Base-by-base conservation (phyloP, 495 filamentous ascomycete genomes). In the Elasticomyces elasticus region DNA sequence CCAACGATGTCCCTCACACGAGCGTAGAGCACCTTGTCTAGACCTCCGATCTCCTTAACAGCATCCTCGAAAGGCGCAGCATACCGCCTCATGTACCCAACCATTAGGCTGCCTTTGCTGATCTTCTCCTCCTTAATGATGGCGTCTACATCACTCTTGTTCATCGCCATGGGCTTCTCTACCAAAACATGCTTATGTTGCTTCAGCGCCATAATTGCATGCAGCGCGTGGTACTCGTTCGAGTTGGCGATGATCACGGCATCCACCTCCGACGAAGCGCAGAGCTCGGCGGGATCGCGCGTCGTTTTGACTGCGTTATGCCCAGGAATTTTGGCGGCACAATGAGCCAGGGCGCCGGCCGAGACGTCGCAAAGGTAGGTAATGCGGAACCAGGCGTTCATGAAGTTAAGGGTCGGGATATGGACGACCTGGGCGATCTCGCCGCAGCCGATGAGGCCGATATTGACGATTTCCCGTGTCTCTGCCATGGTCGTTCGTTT, bases 61-160 rank as follows among this genome's bases (percentile, higher is more conserved):
- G 74, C 66, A n/a, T 72, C 67, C 5, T 66, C 62, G 56, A 76
- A 77, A 25, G 69, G 68, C 0, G 76, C 67, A 2, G 79, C 77
- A 55, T 79, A 78, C 41, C 79, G 70, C 17, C 77, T 68, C 58
- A 75, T 76, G 42, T 72, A 77, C 0, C 77, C 75, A 17, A 83
- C 73, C 49, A 83, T 78, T 26, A 82, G 67, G 9, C 54, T 67
- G 61, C 22, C 60, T 53, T 53, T 65, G 46, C 56, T 60, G 17
- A 57, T 55, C 33, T 62, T 54, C 51, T 75, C 70, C 0, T 75
- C 78, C 0, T 66, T 68, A 26, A 71, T 61, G 46, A 79, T 73
- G 13, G 61, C 58, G 10, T 71, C 59, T 0, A 72, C 68, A 40
- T 66, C 69, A 1, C 60, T 65, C 38, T 71, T 58, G 51, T 65